Evolutionary conservation across 228 moss, liverwort and hornwort species (phyloP).

Genomic region (Sphagnum fallax): DNA sequence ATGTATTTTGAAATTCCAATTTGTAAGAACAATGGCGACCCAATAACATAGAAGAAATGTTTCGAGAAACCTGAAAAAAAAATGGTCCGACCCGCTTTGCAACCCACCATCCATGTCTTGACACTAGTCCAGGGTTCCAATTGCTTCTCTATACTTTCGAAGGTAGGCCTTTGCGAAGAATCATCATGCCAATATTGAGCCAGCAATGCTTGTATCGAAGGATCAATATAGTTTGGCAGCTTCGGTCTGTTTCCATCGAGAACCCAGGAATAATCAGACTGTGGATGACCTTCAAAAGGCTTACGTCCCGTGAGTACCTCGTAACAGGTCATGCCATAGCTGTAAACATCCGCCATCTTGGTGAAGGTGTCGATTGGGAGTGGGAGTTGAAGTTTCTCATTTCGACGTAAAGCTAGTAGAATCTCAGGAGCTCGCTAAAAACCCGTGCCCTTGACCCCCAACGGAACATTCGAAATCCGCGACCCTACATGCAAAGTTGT

Average conservation of each 20-base stretch:
- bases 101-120: too few relatives aligned
- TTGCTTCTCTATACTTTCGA: neutral
- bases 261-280: neutral
- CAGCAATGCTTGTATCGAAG: neutral
- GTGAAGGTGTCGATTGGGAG: too few relatives aligned
- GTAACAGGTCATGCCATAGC: conserved; percentile 13
- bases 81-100: too few relatives aligned
- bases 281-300: neutral
- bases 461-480: conserved; percentile 2
- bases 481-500: neutral
- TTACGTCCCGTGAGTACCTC: conserved; percentile 1
- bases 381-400: too few relatives aligned
- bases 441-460: neutral
- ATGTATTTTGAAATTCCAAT: too few relatives aligned
- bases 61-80: too few relatives aligned
- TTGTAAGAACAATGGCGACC: too few relatives aligned
- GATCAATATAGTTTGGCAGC: conserved; percentile 2
- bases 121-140: too few relatives aligned
- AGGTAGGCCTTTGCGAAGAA: conserved; percentile 5
- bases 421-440: neutral
- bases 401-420: neutral
- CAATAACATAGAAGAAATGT: too few relatives aligned
- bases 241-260: conserved; percentile 5
- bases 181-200: conserved; percentile 10
- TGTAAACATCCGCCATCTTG: conserved; percentile 12